A percentile compares a stretch with the other conserved stretches of the same genome.
phyloP scores from a whole-genome alignment of 805 yeast species.

The Barnettozyma botsteinii region DNA sequence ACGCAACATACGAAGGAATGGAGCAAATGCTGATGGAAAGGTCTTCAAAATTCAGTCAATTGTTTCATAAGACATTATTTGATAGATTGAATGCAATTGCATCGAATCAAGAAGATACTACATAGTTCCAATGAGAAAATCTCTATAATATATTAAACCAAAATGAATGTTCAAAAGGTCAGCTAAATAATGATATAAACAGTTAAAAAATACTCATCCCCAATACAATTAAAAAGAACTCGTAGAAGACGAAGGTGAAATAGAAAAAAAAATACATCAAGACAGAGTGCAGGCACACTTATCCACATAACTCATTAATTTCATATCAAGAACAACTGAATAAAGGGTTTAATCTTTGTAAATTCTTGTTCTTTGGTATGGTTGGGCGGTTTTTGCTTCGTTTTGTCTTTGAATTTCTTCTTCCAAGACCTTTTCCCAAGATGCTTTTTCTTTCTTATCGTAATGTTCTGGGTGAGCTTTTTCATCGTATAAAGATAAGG shows the following conservation, averaged over 20 bases:
- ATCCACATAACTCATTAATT: slow-evolving; percentile 1
- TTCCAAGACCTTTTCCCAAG: slow-evolving; percentile 45
- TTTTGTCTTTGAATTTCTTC: slow-evolving; percentile 35
- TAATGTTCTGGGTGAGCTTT: slow-evolving; percentile 40
- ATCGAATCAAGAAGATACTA: background rate
- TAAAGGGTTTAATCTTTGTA: slow-evolving; percentile 19
- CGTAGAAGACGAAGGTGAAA: background rate
- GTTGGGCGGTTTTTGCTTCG: slow-evolving; percentile 18
- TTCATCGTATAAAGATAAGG: slow-evolving; percentile 59
- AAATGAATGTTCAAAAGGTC: background rate
- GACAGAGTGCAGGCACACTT: background rate
- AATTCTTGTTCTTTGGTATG: slow-evolving; percentile 33
- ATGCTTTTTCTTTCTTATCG: slow-evolving; percentile 29
- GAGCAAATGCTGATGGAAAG: slow-evolving; percentile 24
- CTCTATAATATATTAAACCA: background rate
- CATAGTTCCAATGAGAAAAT: background rate
- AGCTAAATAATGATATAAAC: too few species aligned
- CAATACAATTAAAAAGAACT: too few species aligned
- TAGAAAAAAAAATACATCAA: background rate
- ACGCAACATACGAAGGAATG: slow-evolving; percentile 21
- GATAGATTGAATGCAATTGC: slow-evolving; percentile 4
- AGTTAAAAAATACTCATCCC: too few species aligned
- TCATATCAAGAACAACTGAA: background rate
- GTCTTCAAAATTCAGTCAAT: slow-evolving; percentile 6
- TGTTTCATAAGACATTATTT: slow-evolving; percentile 10